Conservation (phyloP, 495 filamentous ascomycete species). For the Neurospora terricola region DNA sequence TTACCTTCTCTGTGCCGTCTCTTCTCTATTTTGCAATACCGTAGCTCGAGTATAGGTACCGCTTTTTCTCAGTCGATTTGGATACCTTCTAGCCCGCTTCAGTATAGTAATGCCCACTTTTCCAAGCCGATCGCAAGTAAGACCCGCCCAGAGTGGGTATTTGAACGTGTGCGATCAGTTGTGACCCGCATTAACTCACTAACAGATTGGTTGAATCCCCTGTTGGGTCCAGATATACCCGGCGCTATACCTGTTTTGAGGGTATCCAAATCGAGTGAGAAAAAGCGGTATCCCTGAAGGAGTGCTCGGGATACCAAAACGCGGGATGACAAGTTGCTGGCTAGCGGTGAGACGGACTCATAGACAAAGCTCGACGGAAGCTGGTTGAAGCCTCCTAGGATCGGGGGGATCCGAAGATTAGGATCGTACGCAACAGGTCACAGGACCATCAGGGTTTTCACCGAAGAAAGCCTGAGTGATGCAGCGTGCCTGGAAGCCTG, state of each 20-base stretch:
- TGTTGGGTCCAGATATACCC: no score
- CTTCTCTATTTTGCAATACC: neutral
- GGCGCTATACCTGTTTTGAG: no score
- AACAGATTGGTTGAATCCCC: no score
- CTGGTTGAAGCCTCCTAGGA: neutral
- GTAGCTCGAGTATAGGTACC: neutral
- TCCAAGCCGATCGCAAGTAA: no score
- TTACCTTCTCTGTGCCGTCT: neutral
- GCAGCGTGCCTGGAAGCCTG: conserved; percentile 1
- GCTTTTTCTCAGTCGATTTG: no score
- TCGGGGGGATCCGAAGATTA: conserved; percentile 7
- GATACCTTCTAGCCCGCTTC: no score
- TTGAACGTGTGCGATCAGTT: no score
- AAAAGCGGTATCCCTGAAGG: neutral
- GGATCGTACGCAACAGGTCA: conserved; percentile 7
- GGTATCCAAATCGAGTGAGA: no score
- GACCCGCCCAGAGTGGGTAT: no score
- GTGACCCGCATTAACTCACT: no score
- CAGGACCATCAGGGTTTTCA: conserved; percentile 11
- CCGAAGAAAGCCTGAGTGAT: neutral
- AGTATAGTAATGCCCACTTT: no score
- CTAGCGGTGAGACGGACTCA: conserved; percentile 8
- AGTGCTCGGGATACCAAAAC: neutral
- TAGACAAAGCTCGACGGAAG: neutral
- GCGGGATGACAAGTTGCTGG: neutral